phyloP scores from a whole-genome alignment of 441 rosid genomes.

The Breynia disticha region DNA sequence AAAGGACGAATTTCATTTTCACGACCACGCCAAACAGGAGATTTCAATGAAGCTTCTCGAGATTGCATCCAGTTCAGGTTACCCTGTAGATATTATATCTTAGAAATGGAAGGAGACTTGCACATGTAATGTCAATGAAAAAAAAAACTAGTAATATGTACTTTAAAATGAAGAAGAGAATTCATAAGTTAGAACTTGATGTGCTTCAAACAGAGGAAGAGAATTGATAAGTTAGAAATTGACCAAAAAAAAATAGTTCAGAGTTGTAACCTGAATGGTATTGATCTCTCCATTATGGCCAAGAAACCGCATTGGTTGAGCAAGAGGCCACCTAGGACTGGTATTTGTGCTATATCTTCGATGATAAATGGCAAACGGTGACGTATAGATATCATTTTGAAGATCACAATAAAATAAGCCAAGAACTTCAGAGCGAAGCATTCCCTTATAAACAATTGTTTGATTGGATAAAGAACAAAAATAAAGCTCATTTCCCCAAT shows the following conservation, averaged over 20 bases:
- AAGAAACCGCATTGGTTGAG: constrained; percentile 99
- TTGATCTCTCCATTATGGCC: constrained; percentile 99
- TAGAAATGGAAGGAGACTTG: no score
- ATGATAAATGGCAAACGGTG: constrained; percentile 97
- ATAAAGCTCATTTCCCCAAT: constrained; percentile 89
- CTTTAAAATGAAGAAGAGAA: constrained; percentile 15
- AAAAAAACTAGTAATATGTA: not conserved
- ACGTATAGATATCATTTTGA: constrained; percentile 59
- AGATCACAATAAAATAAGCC: constrained; percentile 82
- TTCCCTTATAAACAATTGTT: constrained; percentile 97
- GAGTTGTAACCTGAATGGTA: constrained; percentile 71
- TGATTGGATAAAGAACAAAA: constrained; percentile 94
- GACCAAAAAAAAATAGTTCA: no score
- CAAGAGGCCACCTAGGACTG: constrained; percentile 99
- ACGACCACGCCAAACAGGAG: constrained; percentile 93
- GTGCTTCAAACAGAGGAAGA: constrained; percentile 10
- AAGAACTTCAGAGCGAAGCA: constrained; percentile 97
- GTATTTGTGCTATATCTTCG: constrained; percentile 97
- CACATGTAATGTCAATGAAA: no score
- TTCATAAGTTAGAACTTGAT: not conserved
- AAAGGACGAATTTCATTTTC: constrained; percentile 95
- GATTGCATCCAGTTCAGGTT: constrained; percentile 99
- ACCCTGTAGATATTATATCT: constrained; percentile 43
- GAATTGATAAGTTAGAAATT: constrained; percentile 1
- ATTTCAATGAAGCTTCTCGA: constrained; percentile 83